Percentiles rank a stretch among this genome's conserved stretches.
Evolutionary conservation across 352 stramenopile species (phyloP).

Genomic region (Pythium aphanidermatum): DNA sequence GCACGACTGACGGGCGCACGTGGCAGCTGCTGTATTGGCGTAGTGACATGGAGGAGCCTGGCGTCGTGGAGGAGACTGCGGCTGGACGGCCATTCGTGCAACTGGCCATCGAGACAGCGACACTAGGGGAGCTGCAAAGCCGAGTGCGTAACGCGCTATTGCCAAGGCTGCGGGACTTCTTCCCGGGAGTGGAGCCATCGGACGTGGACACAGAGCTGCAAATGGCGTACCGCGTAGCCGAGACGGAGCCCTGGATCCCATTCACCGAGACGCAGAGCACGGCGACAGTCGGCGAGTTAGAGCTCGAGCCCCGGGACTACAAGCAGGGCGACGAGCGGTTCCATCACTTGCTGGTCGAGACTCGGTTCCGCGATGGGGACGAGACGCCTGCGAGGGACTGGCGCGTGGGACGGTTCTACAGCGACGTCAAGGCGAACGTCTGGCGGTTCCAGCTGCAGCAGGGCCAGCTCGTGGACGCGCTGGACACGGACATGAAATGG

Average conservation of each 20-base stretch:
- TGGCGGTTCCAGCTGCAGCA: slow-evolving; percentile 56
- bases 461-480: slow-evolving; percentile 59
- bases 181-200: slow-evolving; percentile 25
- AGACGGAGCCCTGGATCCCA: slow-evolving; percentile 34
- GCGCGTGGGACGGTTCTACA: slow-evolving; percentile 54
- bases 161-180: slow-evolving; percentile 27
- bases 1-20: not conserved
- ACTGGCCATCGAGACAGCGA: slow-evolving; percentile 27
- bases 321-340: slow-evolving; percentile 48
- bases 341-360: slow-evolving; percentile 61
- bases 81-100: slow-evolving; percentile 31
- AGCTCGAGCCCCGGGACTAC: slow-evolving; percentile 52
- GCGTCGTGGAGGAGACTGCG: slow-evolving; percentile 28
- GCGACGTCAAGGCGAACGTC: slow-evolving; percentile 42
- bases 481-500: slow-evolving; percentile 79
- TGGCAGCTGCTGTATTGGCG: slow-evolving; percentile 34
- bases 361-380: slow-evolving; percentile 19
- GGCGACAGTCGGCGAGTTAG: slow-evolving; percentile 33
- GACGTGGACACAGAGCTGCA: slow-evolving; percentile 31
- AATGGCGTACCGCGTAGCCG: slow-evolving; percentile 40
- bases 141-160: slow-evolving; percentile 37
- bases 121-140: slow-evolving; percentile 35
- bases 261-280: slow-evolving; percentile 23
- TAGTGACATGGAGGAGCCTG: slow-evolving; percentile 24
- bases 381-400: slow-evolving; percentile 23